Base-by-base conservation (phyloP, 2,329 filamentous ascomycete genomes). In the Diaporthe eres region DNA sequence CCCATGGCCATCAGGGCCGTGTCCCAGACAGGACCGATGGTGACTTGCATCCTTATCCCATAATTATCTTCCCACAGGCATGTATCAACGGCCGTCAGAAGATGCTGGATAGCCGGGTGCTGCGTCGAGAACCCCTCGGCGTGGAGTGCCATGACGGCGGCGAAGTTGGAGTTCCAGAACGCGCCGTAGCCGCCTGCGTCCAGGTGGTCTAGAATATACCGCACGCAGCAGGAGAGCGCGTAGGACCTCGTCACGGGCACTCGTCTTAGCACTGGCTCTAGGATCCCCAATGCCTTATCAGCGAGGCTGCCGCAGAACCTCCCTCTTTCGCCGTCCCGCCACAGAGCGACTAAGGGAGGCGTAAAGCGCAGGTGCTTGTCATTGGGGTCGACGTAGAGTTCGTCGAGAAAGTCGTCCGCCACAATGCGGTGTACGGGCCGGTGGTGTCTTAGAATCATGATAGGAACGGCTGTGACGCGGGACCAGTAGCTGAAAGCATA, bases 201-300 rank as follows among this genome's bases (percentile, higher is more conserved):
- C 9, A 51, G 47, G 34, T 81, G 77, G 19, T 81, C 72, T 1
- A 82, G 47, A 0, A 57, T 71, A 65, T 78, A 83, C 13, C 79
- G 42, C 81, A 76, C 83, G 81, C 4, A 84, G 71, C 6, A 77
- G 10, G 28, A 83, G 61, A 13, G 82, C 79, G 58, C 78, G 71
- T 10, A 83, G 39, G 31, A 4, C 31, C 57, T 60, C 57, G 31
- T 4, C 57, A 58, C 31, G n/a, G 55, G 55, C 8, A 58, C 55
- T 37, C 55, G 55, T 58, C 55, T 58, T 37, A 58, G 31, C 55
- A 58, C 31, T 37, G 55, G 55, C 55, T 58, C 55, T 37, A 58
- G 55, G 17, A 58, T 58, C 17, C 31, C 31, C 19, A 58, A 17
- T 58, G 55, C 55, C 55, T 58, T 58, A 37, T 58, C 55, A n/a